phyloP scores from a whole-genome alignment of 31 red algal species.

The Bonnemaisonia californica region DNA sequence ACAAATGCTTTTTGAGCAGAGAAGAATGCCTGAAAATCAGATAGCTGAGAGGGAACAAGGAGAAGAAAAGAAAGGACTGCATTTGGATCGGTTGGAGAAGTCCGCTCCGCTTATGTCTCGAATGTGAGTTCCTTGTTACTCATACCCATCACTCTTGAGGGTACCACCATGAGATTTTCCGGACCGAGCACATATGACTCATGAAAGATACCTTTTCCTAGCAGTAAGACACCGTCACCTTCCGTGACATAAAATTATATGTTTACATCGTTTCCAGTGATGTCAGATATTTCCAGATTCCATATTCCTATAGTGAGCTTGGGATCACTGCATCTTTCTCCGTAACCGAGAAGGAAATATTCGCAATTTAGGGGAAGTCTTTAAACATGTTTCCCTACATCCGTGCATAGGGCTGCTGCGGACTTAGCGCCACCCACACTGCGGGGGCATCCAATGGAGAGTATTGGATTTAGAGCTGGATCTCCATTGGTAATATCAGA shows the following conservation, averaged over 20 bases:
- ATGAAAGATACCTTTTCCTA: neutral
- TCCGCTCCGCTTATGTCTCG: too few species aligned
- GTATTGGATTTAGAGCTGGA: too few species aligned
- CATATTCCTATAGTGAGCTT: neutral
- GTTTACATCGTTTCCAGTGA: neutral
- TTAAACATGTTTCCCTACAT: too few species aligned
- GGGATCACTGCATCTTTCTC: neutral
- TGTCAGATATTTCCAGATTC: neutral
- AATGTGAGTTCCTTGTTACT: too few species aligned
- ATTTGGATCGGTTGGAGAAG: too few species aligned
- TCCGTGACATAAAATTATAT: neutral
- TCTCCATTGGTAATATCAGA: neutral
- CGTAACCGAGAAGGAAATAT: neutral
- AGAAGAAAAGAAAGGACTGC: too few species aligned
- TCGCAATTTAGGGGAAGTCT: constrained; percentile 25
- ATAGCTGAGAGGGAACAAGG: too few species aligned
- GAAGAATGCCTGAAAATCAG: too few species aligned
- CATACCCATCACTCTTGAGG: constrained; percentile 5
- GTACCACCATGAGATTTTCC: neutral
- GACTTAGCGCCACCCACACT: too few species aligned
- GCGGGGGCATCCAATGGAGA: too few species aligned
- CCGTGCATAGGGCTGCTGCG: too few species aligned
- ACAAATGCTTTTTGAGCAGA: too few species aligned
- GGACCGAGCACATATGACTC: neutral
- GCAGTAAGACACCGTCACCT: constrained; percentile 6